phyloP scores from a whole-genome alignment of 2,329 filamentous ascomycete genomes.

The Rosellinia necatrix region DNA sequence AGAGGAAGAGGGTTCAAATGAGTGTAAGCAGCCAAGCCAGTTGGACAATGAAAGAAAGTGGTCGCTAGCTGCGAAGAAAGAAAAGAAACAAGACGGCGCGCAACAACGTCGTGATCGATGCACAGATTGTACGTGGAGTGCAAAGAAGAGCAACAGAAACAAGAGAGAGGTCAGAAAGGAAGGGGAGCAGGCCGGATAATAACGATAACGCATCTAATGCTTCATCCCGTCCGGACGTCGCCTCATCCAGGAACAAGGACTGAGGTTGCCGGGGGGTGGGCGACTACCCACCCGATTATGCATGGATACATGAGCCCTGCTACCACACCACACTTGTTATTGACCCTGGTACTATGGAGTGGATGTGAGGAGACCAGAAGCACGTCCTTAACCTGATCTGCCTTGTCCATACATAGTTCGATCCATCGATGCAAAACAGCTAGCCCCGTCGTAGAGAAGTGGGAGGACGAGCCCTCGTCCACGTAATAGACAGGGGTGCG shows the following conservation, averaged over 20 bases:
- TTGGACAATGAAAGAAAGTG: conserved; percentile 53
- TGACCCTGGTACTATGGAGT: conserved; percentile 40
- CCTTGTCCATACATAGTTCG: conserved; percentile 37
- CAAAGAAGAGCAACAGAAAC: conserved; percentile 48
- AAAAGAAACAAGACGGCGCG: conserved; percentile 45
- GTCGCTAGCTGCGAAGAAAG: conserved; percentile 48
- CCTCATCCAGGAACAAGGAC: conserved; percentile 44
- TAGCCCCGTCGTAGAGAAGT: conserved; percentile 25
- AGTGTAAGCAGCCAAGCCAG: conserved; percentile 63
- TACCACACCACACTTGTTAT: conserved; percentile 46
- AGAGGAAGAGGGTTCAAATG: conserved; percentile 49
- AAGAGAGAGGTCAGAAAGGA: conserved; percentile 38
- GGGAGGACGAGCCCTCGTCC: conserved; percentile 18
- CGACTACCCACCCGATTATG: conserved; percentile 39
- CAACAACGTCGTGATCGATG: conserved; percentile 41
- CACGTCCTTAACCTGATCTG: conserved; percentile 43
- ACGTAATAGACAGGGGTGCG: conserved; percentile 4
- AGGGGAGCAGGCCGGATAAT: conserved; percentile 42
- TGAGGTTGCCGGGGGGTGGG: conserved; percentile 37
- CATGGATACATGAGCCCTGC: conserved; percentile 46
- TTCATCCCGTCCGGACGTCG: conserved; percentile 43
- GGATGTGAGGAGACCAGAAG: conserved; percentile 43
- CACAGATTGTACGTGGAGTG: conserved; percentile 35
- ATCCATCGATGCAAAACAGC: conserved; percentile 38
- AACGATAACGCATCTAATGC: conserved; percentile 45